These are phyloP conservation scores for Setaria italica DNA, from an alignment of 202 grass and related monocot species.

Conservation along the genomic window DNA sequence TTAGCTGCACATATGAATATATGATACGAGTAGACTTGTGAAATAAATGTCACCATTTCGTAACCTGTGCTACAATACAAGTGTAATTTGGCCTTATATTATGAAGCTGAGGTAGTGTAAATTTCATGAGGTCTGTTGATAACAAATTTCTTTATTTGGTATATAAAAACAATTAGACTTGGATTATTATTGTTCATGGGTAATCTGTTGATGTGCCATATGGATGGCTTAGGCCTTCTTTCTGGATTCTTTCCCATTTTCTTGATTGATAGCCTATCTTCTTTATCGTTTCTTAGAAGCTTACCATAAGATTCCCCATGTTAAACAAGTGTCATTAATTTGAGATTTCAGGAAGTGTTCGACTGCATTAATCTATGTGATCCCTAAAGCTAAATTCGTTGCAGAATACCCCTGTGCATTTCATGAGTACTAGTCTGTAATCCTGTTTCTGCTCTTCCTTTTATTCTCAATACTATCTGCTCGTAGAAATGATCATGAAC, in stretches of 20 bases:
- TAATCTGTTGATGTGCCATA: slow-evolving; percentile 6
- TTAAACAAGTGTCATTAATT: background rate
- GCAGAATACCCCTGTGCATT: background rate
- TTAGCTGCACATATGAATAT: slow-evolving; percentile 23
- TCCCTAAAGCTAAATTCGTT: background rate
- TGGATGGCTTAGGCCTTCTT: background rate
- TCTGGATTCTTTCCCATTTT: background rate
- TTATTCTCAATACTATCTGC: slow-evolving; percentile 9
- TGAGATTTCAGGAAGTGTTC: background rate
- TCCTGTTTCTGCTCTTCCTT: background rate
- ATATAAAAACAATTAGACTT: background rate
- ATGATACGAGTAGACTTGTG: background rate
- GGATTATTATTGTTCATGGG: background rate
- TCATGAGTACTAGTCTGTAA: background rate
- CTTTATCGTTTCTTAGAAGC: background rate
- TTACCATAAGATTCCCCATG: background rate
- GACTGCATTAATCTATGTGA: background rate
- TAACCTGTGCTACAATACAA: background rate
- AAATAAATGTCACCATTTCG: background rate
- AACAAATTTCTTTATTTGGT: background rate
- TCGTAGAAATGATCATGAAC: slow-evolving; percentile 13
- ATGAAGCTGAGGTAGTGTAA: background rate
- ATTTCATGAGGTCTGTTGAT: background rate
- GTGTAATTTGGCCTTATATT: background rate
- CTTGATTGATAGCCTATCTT: background rate